Evolutionary conservation across 495 filamentous ascomycete species (phyloP), one percentile per base, ranked within the genome.

Genomic region (Bryoglossum gracile): DNA sequence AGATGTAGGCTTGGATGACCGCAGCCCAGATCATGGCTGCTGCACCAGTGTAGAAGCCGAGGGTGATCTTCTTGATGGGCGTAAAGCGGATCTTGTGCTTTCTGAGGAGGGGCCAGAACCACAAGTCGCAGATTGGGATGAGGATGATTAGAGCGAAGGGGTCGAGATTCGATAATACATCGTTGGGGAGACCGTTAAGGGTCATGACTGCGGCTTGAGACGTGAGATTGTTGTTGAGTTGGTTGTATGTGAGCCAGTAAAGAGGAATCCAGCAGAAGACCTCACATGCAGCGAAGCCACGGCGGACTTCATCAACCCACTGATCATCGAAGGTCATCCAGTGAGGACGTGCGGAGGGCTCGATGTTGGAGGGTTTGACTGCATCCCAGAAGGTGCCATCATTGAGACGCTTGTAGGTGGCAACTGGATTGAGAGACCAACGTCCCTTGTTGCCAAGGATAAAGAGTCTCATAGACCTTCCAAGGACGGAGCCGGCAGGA

Each of bases 101-200:
- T 44, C 83, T 78, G 11, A 91, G 66, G 5, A 59, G 57, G 0
- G 87, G 87, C 61, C 89, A 92, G 43, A 90, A 23, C 44, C 86
- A 25, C 9, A 72, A 64, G 57, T 92, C 87, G 53, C 76, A 71
- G 46, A 91, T 73, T 8, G 87, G 87, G 46, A 91, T 88, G 51
- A 89, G 75, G 62, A 92, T 84, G 61, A 91, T 75, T 30, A 90
- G 66, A 1, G 83, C 71, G 48, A 91, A 68, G 10, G 87, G 85
- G 61, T 90, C 81, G 23, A 92, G 74, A 61, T 90, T 92, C 54
- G 75, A 76, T 56, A 90, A 69, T 21, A 90, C 72, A 58, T 92
- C 87, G 66, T 90, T 87, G 43, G 87, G 87, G 0, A 87, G 75
- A 10, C 83, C 82, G 39, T 75, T 73, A 10, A 87, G 72, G 6